phyloP scores from a whole-genome alignment of 768 basidiomycete genomes.

The Russula olivacea region DNA sequence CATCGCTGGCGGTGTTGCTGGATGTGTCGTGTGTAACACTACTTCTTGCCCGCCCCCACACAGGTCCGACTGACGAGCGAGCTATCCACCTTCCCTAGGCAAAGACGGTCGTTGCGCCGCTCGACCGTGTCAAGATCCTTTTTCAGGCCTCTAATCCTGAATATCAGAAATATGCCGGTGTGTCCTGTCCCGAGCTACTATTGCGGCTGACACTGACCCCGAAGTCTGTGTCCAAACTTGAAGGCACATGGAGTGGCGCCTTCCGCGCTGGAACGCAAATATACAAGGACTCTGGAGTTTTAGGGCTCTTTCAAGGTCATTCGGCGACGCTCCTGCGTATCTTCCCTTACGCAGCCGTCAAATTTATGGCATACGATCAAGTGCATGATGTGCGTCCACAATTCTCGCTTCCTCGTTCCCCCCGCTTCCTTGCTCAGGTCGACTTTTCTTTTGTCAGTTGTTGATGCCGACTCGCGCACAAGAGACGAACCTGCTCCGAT shows the following conservation, averaged over 20 bases:
- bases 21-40: conserved; percentile 69
- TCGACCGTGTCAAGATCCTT: conserved; percentile 97
- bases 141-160: conserved; percentile 97
- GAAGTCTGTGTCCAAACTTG: conserved; percentile 31
- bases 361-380: conserved; percentile 95
- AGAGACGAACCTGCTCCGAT: conserved; percentile 75
- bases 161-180: conserved; percentile 89
- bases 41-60: conserved; percentile 13
- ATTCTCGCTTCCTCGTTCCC: not conserved
- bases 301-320: conserved; percentile 92
- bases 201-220: not conserved
- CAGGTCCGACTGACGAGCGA: conserved; percentile 17
- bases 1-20: conserved; percentile 88
- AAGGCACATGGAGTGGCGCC: conserved; percentile 81
- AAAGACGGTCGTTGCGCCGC: conserved; percentile 89
- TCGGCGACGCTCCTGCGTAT: conserved; percentile 90
- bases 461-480: conserved; percentile 78
- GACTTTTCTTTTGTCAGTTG: conserved; percentile 40
- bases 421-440: not conserved
- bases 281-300: conserved; percentile 56
- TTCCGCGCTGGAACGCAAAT: conserved; percentile 72
- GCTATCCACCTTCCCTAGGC: conserved; percentile 46
- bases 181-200: not conserved
- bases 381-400: conserved; percentile 58
- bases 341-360: conserved; percentile 95